A percentile compares a stretch with the other conserved stretches of the same genome.
phyloP scores from a whole-genome alignment of 2,329 filamentous ascomycete genomes.

The Neofusicoccum cordaticola region DNA sequence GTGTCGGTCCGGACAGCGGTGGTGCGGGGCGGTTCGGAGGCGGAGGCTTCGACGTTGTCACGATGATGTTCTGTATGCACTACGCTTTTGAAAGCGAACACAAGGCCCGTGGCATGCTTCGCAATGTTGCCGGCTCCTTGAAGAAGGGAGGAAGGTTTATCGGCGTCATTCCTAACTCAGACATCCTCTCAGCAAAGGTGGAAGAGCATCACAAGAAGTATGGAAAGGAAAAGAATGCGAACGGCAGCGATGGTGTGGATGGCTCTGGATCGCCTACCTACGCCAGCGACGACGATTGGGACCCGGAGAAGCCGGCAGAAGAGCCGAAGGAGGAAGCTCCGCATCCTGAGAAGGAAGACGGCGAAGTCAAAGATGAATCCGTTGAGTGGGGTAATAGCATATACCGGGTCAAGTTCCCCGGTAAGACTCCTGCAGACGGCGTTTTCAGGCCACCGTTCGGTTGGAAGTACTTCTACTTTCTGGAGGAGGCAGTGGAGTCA shows the following conservation, averaged over 20 bases:
- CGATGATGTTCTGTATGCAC: constrained; percentile 99
- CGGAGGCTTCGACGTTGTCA: constrained; percentile 87
- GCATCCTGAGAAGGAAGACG: constrained; percentile 27
- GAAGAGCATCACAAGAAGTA: constrained; percentile 65
- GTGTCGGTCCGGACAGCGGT: constrained; percentile 55
- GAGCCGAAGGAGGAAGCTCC: constrained; percentile 32
- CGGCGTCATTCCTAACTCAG: constrained; percentile 94
- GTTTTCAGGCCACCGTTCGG: constrained; percentile 92
- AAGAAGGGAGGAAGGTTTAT: constrained; percentile 95
- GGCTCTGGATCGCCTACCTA: not conserved
- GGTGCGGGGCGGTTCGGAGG: constrained; percentile 65
- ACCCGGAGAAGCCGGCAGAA: constrained; percentile 43
- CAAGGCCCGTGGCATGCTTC: constrained; percentile 87
- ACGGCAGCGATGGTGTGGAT: constrained; percentile 32
- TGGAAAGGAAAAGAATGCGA: constrained; percentile 33
- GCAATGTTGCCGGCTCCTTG: constrained; percentile 83
- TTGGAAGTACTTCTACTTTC: constrained; percentile 97
- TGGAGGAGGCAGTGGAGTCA: constrained; percentile 93
- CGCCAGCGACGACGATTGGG: constrained; percentile 40
- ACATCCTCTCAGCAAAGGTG: constrained; percentile 80
- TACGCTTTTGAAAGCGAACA: constrained; percentile 94
- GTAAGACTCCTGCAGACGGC: constrained; percentile 77
- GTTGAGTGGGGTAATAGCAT: constrained; percentile 89
- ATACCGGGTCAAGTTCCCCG: constrained; percentile 86
- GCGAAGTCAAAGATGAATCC: constrained; percentile 47